Percentiles rank a stretch among this genome's conserved stretches.
Conservation (phyloP, 2,329 filamentous ascomycete genomes). For the Talaromyces sp. region DNA sequence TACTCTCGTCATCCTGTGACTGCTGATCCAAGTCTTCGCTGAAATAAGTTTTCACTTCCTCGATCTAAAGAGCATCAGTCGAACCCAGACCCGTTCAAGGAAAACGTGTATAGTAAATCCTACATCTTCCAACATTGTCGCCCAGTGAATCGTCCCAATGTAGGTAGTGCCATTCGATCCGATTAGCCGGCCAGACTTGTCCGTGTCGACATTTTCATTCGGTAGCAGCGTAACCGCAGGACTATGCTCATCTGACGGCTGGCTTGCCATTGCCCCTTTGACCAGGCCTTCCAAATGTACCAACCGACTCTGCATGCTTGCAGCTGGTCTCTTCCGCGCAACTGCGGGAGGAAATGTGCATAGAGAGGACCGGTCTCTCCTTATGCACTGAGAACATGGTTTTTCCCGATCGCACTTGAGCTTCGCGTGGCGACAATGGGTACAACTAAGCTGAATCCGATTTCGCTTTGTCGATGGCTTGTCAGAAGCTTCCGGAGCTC, state of each 20-base stretch:
- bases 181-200: background rate
- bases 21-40: background rate
- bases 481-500: background rate
- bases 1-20: background rate
- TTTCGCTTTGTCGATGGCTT: background rate
- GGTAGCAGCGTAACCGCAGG: background rate
- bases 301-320: slow-evolving; percentile 5
- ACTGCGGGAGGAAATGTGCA: slow-evolving; percentile 5
- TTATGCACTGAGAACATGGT: slow-evolving; percentile 7
- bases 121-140: slow-evolving; percentile 11
- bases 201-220: background rate
- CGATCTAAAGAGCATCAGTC: slow-evolving; percentile 4
- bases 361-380: slow-evolving; percentile 6
- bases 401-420: slow-evolving; percentile 8
- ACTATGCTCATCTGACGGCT: background rate
- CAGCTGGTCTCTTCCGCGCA: background rate
- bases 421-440: slow-evolving; percentile 9
- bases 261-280: slow-evolving; percentile 13
- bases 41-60: slow-evolving; percentile 8
- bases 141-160: slow-evolving; percentile 7
- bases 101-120: background rate
- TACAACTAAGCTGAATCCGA: background rate
- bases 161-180: slow-evolving; percentile 2
- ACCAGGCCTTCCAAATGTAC: slow-evolving; percentile 8
- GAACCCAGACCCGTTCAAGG: no score